Conservation (phyloP, 345 rosid genomes). For the Brassica nigra region DNA sequence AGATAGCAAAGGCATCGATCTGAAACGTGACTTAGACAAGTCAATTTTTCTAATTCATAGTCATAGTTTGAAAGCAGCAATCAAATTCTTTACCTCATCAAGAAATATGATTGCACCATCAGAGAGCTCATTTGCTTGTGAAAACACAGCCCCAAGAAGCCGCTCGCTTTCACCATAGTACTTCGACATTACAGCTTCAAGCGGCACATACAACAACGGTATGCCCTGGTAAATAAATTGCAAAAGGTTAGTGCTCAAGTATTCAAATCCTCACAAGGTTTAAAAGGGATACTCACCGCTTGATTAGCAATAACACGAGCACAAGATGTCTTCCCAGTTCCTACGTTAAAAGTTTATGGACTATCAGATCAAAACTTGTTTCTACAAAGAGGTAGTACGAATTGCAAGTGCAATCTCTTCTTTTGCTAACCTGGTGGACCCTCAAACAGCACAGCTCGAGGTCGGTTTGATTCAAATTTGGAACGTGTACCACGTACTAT, state of each 20-base stretch:
- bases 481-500: constrained; percentile 85
- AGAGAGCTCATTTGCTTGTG: constrained; percentile 83
- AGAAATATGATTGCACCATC: constrained; percentile 84
- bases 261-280: background rate
- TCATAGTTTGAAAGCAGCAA: background rate
- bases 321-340: constrained; percentile 96
- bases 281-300: constrained; percentile 56
- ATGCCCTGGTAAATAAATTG: constrained; percentile 59
- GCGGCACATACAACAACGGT: constrained; percentile 84
- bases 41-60: background rate
- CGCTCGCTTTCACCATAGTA: constrained; percentile 95
- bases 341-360: constrained; percentile 43
- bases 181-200: constrained; percentile 85
- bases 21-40: constrained; percentile 32
- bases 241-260: background rate
- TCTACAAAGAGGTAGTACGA: background rate
- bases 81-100: constrained; percentile 67
- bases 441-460: constrained; percentile 93
- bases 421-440: constrained; percentile 82
- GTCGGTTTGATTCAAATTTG: constrained; percentile 90
- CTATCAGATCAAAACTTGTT: constrained; percentile 14
- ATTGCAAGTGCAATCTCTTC: background rate
- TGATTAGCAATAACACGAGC: constrained; percentile 92
- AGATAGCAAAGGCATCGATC: constrained; percentile 92
- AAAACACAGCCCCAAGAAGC: constrained; percentile 75